Base-by-base conservation (phyloP, 2,329 filamentous ascomycete genomes). In the Xylaria hypoxylon region DNA sequence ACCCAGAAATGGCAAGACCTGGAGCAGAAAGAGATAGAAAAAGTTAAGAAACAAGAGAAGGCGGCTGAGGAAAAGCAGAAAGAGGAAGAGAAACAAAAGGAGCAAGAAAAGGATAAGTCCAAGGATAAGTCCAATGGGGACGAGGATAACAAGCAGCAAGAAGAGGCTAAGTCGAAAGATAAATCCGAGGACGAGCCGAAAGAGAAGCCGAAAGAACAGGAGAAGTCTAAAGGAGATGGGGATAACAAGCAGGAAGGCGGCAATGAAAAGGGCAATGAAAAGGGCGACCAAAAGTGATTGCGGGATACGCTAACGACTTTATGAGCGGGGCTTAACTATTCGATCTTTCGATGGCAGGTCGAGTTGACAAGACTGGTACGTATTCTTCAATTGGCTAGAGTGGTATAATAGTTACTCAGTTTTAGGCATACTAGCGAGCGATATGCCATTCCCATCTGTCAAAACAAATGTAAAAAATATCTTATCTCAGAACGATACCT, bases 1-100 rank as follows among this genome's bases (percentile, higher is more conserved):
- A 73, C 77, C 0, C 77, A 77, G 47, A 78, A 87, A 69, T 86
- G 84, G 84, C 75, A 75, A 68, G 73, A 79, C 50, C 75, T 77
- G 57, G 78, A 81, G 48, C 72, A 75, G 13, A 74, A 79, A 44
- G 75, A 80, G 55, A 73, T 75, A 67, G 60, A 72, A n/a, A 73
- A 75, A 59, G 64, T 78, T 38, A 72, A 77, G 61, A 74, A 79
- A 67, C 73, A 77, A 65, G 72, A 72, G 26, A 71, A 79, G 19
- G 70, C 74, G 31, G 74, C 75, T 13, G 68, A 73, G 6, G 67
- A 71, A 59, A 72, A 73, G 61, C 73, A 76, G 58, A 68, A 75
- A 45, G 59, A 47, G 47, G 55, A 70, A 45, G 13, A 68, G 47
- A 59, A 74, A 58, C 68, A 74, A 59, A 38, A 71, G 64, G 5